Evolutionary conservation across 352 stramenopile genomes (phyloP), one percentile per base, ranked within the genome.

Genomic region (Phytophthora idaei): DNA sequence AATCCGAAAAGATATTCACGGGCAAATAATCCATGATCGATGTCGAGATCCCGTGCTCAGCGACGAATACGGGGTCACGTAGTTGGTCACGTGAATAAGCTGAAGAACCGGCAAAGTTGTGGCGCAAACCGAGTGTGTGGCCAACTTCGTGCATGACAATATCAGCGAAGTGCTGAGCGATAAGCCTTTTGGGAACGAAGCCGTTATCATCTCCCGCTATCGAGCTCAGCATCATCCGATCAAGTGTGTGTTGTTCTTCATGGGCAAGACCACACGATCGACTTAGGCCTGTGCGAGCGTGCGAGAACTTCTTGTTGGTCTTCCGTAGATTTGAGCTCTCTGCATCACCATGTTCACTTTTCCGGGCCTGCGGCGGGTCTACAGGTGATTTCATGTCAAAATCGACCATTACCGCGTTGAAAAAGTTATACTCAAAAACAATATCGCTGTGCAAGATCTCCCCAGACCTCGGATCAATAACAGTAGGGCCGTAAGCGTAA

Each of bases 101-200:
- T 0, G 83, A 70, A 0, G 85, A 90, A 10, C 78, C 89, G 6
- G 73, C 78, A 72, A 97, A 97, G 64, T 97, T 97, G 71, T 97
- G 89, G 10, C 88, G 82, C 10, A 96, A 74, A 5, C 87, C 89
- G 2, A 97, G 79, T 11, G 88, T 95, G 64, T 97, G 90, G 6
- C 89, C 90, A 27, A 96, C 88, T 71, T 97, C 89, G 57, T 97
- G 90, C 83, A 96, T 94, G 29, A 95, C 79, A 34, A 94, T 89
- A 58, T 89, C 77, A 7, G 73, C 71, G 53, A 97, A 86, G 45
- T 92, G 80, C 31, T 84, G 76, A 21, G 72, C 73, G 11, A 95
- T 80, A 57, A 94, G 71, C 25, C 71, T 67, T 41, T 90, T 77
- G 2, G 86, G 76, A 21, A 93, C 74, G 31, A 72, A 80, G 17